These are phyloP conservation scores for Papiliotrema nemorosa DNA, from an alignment of 1,284 basidiomycete genomes.

Conservation along the genomic window DNA sequence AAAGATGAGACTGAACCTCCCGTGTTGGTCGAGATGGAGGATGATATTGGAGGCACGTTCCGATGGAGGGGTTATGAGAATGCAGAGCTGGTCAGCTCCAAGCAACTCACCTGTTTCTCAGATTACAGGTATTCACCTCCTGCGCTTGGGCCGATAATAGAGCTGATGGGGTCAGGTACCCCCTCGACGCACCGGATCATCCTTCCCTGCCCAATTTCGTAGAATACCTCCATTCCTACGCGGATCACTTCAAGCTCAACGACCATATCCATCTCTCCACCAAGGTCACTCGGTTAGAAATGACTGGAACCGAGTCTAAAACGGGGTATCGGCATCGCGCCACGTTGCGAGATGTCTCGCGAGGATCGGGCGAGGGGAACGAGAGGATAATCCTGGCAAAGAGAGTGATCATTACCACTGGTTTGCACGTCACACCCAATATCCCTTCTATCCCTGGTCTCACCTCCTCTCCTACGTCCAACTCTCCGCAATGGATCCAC, in stretches of 20 bases:
- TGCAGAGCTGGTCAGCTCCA: constrained; percentile 48
- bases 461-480: constrained; percentile 19
- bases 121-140: constrained; percentile 57
- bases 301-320: constrained; percentile 25
- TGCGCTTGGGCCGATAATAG: neutral
- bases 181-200: constrained; percentile 57
- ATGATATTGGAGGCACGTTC: constrained; percentile 64
- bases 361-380: constrained; percentile 6
- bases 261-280: constrained; percentile 53
- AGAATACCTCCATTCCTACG: constrained; percentile 58
- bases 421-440: constrained; percentile 54
- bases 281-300: constrained; percentile 46
- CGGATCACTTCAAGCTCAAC: constrained; percentile 52
- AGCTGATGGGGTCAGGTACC: constrained; percentile 27
- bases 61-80: constrained; percentile 52
- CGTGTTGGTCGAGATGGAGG: constrained; percentile 60
- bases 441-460: constrained; percentile 56
- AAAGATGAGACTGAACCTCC: constrained; percentile 50
- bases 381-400: constrained; percentile 19
- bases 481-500: constrained; percentile 52
- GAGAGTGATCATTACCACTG: constrained; percentile 35
- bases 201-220: constrained; percentile 59
- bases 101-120: constrained; percentile 62
- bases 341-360: constrained; percentile 14
- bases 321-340: constrained; percentile 21